These are phyloP conservation scores for Bipolaris bicolor DNA, from an alignment of 2,329 filamentous ascomycete species.

Conservation along the genomic window DNA sequence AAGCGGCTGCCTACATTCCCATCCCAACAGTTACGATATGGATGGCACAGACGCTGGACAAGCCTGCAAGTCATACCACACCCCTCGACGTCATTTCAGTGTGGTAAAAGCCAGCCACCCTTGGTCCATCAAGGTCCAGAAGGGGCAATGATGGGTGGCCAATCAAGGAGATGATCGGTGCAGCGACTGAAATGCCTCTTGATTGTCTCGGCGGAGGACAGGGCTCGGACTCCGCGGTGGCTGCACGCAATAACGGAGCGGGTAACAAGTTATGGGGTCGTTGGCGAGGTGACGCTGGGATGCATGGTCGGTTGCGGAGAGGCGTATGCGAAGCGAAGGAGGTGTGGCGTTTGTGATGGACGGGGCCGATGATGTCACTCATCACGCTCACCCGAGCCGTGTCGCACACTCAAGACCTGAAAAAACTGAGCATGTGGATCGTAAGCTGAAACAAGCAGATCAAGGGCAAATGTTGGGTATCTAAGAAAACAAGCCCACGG, in stretches of 20 bases:
- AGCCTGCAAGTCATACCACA: slow-evolving; percentile 15
- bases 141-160: slow-evolving; percentile 24
- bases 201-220: background rate
- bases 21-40: slow-evolving; percentile 7
- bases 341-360: slow-evolving; percentile 13
- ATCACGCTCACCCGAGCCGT: slow-evolving; percentile 18
- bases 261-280: background rate
- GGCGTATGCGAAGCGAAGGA: slow-evolving; percentile 9
- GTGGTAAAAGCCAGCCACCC: slow-evolving; percentile 19
- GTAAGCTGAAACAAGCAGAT: slow-evolving; percentile 4
- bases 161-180: slow-evolving; percentile 19
- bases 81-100: slow-evolving; percentile 21
- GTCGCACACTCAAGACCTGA: slow-evolving; percentile 9
- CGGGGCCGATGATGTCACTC: slow-evolving; percentile 24
- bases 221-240: background rate
- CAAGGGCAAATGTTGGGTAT: slow-evolving; percentile 11
- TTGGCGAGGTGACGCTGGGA: slow-evolving; percentile 3
- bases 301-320: slow-evolving; percentile 10
- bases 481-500: slow-evolving; percentile 1
- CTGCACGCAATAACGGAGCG: slow-evolving; percentile 5
- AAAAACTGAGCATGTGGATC: slow-evolving; percentile 9
- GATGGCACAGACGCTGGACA: slow-evolving; percentile 6
- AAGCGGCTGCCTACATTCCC: slow-evolving; percentile 11
- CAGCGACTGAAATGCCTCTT: slow-evolving; percentile 3
- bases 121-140: slow-evolving; percentile 18